phyloP scores from a whole-genome alignment of 1,284 basidiomycete species.

The Pseudozyma hubeiensis region DNA sequence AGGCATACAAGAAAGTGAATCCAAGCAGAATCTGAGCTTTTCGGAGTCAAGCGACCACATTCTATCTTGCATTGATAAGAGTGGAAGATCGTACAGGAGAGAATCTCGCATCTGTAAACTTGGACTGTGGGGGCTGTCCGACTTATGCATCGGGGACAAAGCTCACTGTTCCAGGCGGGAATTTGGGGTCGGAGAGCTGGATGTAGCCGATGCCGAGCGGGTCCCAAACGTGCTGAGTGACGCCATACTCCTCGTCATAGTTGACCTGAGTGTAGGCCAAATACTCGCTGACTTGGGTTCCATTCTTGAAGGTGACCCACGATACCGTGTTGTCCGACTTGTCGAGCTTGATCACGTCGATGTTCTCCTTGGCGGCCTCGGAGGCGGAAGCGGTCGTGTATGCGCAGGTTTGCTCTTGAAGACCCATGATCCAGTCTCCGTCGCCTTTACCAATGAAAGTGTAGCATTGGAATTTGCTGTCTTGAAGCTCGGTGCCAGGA shows the following conservation, averaged over 20 bases:
- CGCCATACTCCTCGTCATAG: conserved; percentile 25
- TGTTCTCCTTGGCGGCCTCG: too few species aligned
- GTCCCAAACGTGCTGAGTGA: conserved; percentile 26
- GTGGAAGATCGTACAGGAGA: too few species aligned
- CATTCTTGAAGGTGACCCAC: conserved; percentile 10
- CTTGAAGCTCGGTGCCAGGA: conserved; percentile 10
- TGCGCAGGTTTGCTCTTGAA: conserved; percentile 8
- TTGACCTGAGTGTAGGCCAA: conserved; percentile 19
- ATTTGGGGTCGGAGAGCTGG: conserved; percentile 9
- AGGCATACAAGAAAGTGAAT: too few species aligned
- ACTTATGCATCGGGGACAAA: conserved; percentile 1
- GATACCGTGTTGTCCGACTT: conserved; percentile 11
- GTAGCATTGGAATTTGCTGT: conserved; percentile 23
- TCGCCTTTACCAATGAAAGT: background rate
- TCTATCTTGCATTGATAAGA: too few species aligned
- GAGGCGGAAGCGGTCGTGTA: conserved; percentile 2
- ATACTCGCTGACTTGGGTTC: background rate
- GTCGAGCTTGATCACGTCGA: conserved; percentile 9
- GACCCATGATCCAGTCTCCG: conserved; percentile 13
- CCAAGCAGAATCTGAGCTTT: too few species aligned
- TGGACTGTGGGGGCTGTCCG: too few species aligned
- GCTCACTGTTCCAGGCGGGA: conserved; percentile 26
- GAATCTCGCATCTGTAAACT: too few species aligned
- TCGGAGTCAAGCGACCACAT: too few species aligned
- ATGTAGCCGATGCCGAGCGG: conserved; percentile 14